Evolutionary conservation across 2,329 filamentous ascomycete genomes (phyloP), one percentile per base, ranked within the genome.

Genomic region (Capronia americana): DNA sequence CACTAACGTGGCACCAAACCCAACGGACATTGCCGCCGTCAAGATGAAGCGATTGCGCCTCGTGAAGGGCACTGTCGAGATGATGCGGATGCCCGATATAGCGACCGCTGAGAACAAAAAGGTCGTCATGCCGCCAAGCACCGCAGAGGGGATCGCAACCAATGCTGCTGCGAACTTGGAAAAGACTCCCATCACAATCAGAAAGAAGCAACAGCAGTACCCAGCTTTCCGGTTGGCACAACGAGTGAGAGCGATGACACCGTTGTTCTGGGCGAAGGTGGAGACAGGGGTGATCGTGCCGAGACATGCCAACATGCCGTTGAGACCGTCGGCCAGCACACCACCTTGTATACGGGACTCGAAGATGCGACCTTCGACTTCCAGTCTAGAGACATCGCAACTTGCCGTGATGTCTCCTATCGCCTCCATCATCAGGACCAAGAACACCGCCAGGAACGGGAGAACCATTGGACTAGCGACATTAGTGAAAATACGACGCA

Each of bases 81-180:
- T 86, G 69, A 91, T 89, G 6, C 87, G 83, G 67, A 91, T 84
- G 74, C 88, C 88, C 10, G 86, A 87, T 3, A 89, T 84, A 0
- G 87, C 86, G 46, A 91, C 89, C 7, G 87, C 85, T 26, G 82
- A 82, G 80, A 90, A 91, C 14, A 91, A 81, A 77, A 91, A 91
- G 0, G 88, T 89, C 0, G 86, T 82, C 78, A 82, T 81, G 6
- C 79, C 80, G 59, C 81, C 81, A 1, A 82, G 72, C 2, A 82
- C 80, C 1, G 79, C 64, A 3, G 78, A 77, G 0, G 88, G 89
- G 69, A 91, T 91, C 6, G 87, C 81, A 0, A 90, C 87, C 3
- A 91, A 83, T 0, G 88, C 85, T 0, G 88, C 88, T 1, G 88
- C 88, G 69, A 91, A 91, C 73, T 91, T 91, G 61, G 87, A 85